Evolutionary conservation across 148 eudicot species (phyloP), one percentile per base, ranked within the genome.

Genomic region (Silene conica): DNA sequence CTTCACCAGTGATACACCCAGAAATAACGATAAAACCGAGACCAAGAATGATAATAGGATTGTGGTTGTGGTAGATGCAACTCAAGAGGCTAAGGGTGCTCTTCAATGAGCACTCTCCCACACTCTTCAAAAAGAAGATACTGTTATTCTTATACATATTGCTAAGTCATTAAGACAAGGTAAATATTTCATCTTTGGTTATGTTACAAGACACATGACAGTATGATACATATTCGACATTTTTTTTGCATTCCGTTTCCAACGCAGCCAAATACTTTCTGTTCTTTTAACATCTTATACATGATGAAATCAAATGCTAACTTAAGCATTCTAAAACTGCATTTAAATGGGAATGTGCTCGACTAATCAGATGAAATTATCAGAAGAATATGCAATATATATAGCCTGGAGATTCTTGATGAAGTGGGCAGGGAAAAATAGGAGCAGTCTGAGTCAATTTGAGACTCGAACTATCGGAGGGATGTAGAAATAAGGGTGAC

Each of bases 81-180:
- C 75, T 60, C 73, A 50, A 3, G 79, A 91, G 77, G 82, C 90
- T 21, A 89, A 83, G 59, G 88, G 83, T 56, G 93, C 90, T 25
- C 87, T 91, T 13, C 85, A 86, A 48, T 89, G 97, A 92, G 89
- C 90, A 9, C 87, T 91, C 8, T 82, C 91, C 67, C 93, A 91
- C 66, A 77, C 92, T 74, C 86, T 87, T 71, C 93, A 86, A 57
- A 74, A 73, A 26, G 89, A 80, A 69, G 97, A 89, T 46, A 86
- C 86, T 22, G 57, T 89, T 48, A 61, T 88, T 78, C 93, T 91
- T 64, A 74, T 91, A 3, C 82, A 89, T 73, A 80, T 89, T 21
- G 73, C 62, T 16, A 89, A 87, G 26, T 80, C 87, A 48, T 60
- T 80, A 63, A 80, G 63, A 22, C 67, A 58, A 71, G 89, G 96